These are phyloP conservation scores for Spergularia marina DNA, from an alignment of 148 eudicot species.

Conservation along the genomic window DNA sequence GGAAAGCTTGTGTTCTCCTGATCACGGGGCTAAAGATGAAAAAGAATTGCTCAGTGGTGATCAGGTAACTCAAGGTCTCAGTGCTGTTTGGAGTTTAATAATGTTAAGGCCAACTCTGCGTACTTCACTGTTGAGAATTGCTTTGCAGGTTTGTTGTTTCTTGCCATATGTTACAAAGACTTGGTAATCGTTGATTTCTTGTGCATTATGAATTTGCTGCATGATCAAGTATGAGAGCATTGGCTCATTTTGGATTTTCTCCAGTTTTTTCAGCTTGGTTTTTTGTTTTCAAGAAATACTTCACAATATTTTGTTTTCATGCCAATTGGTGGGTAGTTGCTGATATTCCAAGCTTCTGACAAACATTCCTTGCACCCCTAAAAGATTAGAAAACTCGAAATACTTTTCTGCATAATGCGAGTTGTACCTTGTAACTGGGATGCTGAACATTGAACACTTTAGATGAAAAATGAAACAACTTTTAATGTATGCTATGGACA, in stretches of 20 bases:
- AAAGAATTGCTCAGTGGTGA: constrained; percentile 76
- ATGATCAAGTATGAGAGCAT: neutral
- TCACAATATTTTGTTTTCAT: neutral
- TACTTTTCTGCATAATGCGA: neutral
- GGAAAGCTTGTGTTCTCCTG: constrained; percentile 75
- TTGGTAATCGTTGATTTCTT: neutral
- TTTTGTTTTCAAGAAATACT: neutral
- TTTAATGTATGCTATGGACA: constrained; percentile 8
- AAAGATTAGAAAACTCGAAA: neutral
- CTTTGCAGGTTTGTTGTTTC: constrained; percentile 63
- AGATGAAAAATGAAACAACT: constrained; percentile 5
- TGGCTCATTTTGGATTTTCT: neutral
- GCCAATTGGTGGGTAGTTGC: neutral
- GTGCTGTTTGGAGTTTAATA: constrained; percentile 83
- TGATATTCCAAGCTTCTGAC: neutral
- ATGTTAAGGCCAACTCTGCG: constrained; percentile 78
- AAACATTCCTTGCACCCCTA: neutral
- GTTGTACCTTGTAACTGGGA: neutral
- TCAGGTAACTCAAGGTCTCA: constrained; percentile 94
- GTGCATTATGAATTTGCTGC: constrained; percentile 1
- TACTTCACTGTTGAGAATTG: constrained; percentile 65
- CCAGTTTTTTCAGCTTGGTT: neutral
- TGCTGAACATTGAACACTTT: neutral
- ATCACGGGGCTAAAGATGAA: constrained; percentile 55
- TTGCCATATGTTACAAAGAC: constrained; percentile 2